A percentile compares a stretch with the other conserved stretches of the same genome.
Conservation (phyloP, 2,329 filamentous ascomycete genomes). For the Colletotrichum siamense region DNA sequence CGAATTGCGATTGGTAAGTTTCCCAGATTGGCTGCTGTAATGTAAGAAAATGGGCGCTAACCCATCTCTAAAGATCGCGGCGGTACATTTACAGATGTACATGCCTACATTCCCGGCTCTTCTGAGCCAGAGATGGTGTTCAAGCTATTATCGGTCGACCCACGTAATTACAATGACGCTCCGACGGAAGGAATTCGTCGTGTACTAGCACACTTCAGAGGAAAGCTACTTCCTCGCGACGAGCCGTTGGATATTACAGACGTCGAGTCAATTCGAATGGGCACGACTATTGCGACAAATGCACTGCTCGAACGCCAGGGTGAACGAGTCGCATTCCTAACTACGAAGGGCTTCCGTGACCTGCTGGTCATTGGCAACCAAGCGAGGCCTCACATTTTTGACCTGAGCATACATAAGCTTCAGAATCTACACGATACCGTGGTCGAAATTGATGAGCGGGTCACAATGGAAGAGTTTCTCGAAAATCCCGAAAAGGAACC, state of each 20-base stretch:
- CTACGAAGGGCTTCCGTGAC: constrained; percentile 74
- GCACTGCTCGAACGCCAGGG: constrained; percentile 75
- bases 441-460: constrained; percentile 73
- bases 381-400: constrained; percentile 74
- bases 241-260: constrained; percentile 35
- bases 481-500: constrained; percentile 56
- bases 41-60: background rate
- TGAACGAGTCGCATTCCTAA: constrained; percentile 71
- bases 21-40: background rate
- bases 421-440: constrained; percentile 72
- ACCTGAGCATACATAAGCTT: constrained; percentile 70
- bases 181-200: constrained; percentile 76
- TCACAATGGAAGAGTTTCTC: constrained; percentile 76
- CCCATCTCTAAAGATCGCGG: constrained; percentile 58
- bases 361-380: constrained; percentile 76
- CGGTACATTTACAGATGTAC: constrained; percentile 77
- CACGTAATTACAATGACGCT: constrained; percentile 73
- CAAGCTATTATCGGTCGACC: constrained; percentile 78
- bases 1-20: background rate
- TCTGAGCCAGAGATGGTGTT: constrained; percentile 70
- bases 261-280: constrained; percentile 70
- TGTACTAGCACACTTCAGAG: constrained; percentile 66
- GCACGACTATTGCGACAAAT: constrained; percentile 79
- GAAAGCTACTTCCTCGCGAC: constrained; percentile 55
- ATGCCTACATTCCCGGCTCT: constrained; percentile 64